These are phyloP conservation scores for Hygrocybe coccinea DNA, from an alignment of 768 basidiomycete genomes.

Conservation along the genomic window DNA sequence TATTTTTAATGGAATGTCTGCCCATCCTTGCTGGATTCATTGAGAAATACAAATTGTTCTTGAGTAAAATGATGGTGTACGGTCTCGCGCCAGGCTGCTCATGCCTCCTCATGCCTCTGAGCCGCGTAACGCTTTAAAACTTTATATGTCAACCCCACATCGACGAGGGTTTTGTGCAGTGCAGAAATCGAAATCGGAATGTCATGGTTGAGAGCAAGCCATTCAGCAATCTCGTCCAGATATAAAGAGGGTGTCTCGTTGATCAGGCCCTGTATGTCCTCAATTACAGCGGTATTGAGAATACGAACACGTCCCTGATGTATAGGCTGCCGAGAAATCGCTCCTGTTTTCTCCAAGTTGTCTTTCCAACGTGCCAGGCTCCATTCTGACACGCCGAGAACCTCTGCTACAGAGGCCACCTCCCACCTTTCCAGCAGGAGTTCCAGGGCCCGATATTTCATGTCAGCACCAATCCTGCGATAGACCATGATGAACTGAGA, in stretches of 20 bases:
- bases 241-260: constrained; percentile 16
- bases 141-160: constrained; percentile 22
- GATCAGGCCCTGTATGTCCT: constrained; percentile 11
- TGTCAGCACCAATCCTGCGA: constrained; percentile 9
- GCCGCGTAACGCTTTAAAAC: constrained; percentile 15
- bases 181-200: constrained; percentile 13
- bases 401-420: constrained; percentile 4
- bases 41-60: neutral
- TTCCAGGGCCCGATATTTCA: constrained; percentile 13
- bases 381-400: neutral
- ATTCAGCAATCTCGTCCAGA: constrained; percentile 22
- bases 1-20: neutral
- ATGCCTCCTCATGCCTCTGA: constrained; percentile 17
- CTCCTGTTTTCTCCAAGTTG: constrained; percentile 9
- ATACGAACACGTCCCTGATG: constrained; percentile 6
- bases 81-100: constrained; percentile 14
- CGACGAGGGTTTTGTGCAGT: constrained; percentile 15
- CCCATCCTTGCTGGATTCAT: neutral
- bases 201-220: constrained; percentile 17
- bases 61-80: constrained; percentile 7
- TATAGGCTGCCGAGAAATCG: constrained; percentile 7
- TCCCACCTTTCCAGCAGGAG: constrained; percentile 13
- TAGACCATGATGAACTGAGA: constrained; percentile 7
- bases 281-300: constrained; percentile 6
- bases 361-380: neutral